Base-by-base conservation (phyloP, 768 basidiomycete species). In the Cubamyces sp. region DNA sequence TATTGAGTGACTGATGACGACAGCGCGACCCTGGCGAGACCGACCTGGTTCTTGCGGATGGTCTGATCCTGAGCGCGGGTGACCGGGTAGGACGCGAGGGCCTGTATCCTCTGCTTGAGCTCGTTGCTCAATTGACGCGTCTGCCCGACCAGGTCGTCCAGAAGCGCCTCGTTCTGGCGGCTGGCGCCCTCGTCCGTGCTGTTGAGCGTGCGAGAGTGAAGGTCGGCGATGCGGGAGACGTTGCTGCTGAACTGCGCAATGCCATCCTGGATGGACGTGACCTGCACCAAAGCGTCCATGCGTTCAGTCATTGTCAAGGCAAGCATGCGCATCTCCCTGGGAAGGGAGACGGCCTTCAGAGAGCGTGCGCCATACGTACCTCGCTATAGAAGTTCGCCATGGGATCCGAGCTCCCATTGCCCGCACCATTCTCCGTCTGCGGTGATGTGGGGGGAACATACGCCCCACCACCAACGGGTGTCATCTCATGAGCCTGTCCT, bases 11-110 rank as follows among this genome's bases (percentile, higher is more conserved):
- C 26, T 11, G 15, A 2, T 1, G 6, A n/a, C 21, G 30, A 26
- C 34, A 30, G 40, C 11, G 16, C 15, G 19, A 11, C 18, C 5
- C 6, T 5, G 16, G 23, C 26, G 21, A 19, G n/a, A 52, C 69
- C 30, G 58, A 87, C 91, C 81, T 93, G 91, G 69, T 91, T 87
- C 71, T 85, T 89, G 64, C 90, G 86, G 65, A 91, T 85, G 68
- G 89, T 84, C 21, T 83, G 87, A 64, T 90, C 87, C 57, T 87
- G 86, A 28, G 85, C 80, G n/a, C 83, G 76, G 42, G 84, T 75
- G 16, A 83, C 84, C 25, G 86, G 83, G 69, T 87, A 84, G 40
- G 82, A 79, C 72, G 91, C 87, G 65, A 94, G 70, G 0, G 84
- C 81, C 72, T 92, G 86, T 69, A 94, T 83, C 50, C 89, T 82